Percentiles rank a stretch among this genome's conserved stretches.
These are phyloP conservation scores for Coniochaeta pulveracea DNA, from an alignment of 2,329 filamentous ascomycete species.

Conservation along the genomic window DNA sequence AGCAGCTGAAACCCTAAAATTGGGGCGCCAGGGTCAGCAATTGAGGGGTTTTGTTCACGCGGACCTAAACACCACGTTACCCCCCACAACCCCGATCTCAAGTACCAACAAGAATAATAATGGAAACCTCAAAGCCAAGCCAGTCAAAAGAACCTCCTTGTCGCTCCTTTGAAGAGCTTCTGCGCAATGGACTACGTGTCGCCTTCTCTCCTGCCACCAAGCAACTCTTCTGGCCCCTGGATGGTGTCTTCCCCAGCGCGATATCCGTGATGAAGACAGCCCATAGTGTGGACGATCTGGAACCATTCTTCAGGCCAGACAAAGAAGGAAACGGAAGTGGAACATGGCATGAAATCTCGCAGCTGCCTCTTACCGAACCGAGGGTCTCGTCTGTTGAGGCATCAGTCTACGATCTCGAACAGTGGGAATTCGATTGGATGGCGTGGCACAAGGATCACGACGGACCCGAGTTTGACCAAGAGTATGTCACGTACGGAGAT, in stretches of 20 bases:
- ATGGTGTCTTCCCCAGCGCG: slow-evolving; percentile 12
- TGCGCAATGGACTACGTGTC: slow-evolving; percentile 6
- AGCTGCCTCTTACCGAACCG: slow-evolving; percentile 16
- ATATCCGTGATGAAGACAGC: slow-evolving; percentile 14
- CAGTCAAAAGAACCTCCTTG: slow-evolving; percentile 8
- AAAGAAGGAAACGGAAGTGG: slow-evolving; percentile 6
- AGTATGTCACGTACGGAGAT: slow-evolving; percentile 12
- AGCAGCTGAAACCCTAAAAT: no score
- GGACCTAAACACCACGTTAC: no score
- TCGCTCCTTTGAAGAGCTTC: slow-evolving; percentile 11
- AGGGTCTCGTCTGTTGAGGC: slow-evolving; percentile 16
- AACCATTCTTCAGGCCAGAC: slow-evolving; percentile 13
- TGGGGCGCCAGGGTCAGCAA: no score
- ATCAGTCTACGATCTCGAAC: slow-evolving; percentile 12
- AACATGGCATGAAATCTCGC: slow-evolving; percentile 16
- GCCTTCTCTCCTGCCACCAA: slow-evolving; percentile 9
- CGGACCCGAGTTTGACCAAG: slow-evolving; percentile 5
- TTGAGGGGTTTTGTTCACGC: no score
- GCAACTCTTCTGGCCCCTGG: slow-evolving; percentile 15
- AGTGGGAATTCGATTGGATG: slow-evolving; percentile 15
- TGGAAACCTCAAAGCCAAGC: neutral
- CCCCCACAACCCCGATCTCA: no score
- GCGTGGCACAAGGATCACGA: slow-evolving; percentile 12
- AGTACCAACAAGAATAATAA: neutral
- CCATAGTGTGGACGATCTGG: slow-evolving; percentile 9